Conservation (phyloP, 2,329 filamentous ascomycete species). For the Hymenoscyphus fraxineus region DNA sequence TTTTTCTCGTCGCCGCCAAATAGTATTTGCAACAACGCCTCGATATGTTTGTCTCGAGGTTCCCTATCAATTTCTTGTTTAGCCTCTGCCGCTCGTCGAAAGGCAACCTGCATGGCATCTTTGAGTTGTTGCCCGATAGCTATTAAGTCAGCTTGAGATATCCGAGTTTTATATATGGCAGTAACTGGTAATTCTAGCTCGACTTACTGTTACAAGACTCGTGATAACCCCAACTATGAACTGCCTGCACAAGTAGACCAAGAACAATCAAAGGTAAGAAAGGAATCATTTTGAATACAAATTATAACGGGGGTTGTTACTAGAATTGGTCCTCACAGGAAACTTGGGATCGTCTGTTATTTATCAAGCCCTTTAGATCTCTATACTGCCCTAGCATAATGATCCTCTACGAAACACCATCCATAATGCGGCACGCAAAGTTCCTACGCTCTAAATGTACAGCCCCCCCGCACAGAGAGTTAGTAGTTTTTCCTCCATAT, state of each 20-base stretch:
- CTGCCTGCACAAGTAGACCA: neutral
- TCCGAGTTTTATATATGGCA: neutral
- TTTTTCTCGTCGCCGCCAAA: neutral
- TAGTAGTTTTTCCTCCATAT: neutral
- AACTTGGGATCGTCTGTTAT: neutral
- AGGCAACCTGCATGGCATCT: neutral
- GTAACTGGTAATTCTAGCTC: no score
- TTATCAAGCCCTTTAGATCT: neutral
- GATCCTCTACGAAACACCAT: no score
- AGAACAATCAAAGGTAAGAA: neutral
- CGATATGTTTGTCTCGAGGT: slow-evolving; percentile 1
- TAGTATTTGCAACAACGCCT: neutral
- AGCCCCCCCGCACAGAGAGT: neutral
- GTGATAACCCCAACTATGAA: neutral
- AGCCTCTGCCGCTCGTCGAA: neutral
- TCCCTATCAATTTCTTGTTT: neutral
- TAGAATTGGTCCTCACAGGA: neutral
- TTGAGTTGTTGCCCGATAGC: neutral
- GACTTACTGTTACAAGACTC: neutral
- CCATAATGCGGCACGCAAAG: no score
- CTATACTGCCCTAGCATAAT: no score
- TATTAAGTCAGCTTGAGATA: neutral
- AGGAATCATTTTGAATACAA: neutral
- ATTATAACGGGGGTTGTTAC: neutral
- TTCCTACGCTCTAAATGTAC: neutral